Evolutionary conservation across 2,329 filamentous ascomycete species (phyloP), one percentile per base, ranked within the genome.

Genomic region (Talaromyces atroroseus): DNA sequence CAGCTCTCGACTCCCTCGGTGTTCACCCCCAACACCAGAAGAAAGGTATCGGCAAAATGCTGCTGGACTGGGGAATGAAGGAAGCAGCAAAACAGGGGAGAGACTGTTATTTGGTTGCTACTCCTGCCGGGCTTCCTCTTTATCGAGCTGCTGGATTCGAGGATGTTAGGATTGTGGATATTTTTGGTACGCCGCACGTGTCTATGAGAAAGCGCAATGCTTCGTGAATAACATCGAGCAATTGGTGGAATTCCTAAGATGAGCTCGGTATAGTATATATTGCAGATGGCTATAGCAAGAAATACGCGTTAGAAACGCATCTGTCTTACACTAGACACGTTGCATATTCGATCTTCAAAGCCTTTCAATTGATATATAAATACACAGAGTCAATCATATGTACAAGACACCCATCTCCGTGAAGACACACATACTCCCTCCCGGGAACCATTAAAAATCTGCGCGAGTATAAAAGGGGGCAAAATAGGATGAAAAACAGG

Each of bases 101-200:
- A 24, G 51, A 24, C 7, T 46, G 51, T 24, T 53, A 53, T 36
- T 21, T 53, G 40, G 40, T 53, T 36, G 51, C 51, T 18, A 53
- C 51, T 14, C 51, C 51, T 1, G 51, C 51, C 11, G 51, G 51
- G 14, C 1, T 53, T 8, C 51, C 51, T 5, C 12, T 53, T 8
- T 53, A 53, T 24, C 44, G 26, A 2, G 38, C 38, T 16, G 51
- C 51, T n/a, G 51, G 51, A 1, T 53, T 53, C n/a, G 51, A 53
- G 42, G 40, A 45, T 26, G 26, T 53, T 5, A 46, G 18, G 18
- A 12, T 36, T 11, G 4, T 53, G 20, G 18, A 46, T 24, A 53
- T 53, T 34, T 53, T 53, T 21, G 40, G 40, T 7, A 53, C 51
- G 4, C 51, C 42, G 12, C 51, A 53, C 36, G 26, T 53, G 16